phyloP scores from a whole-genome alignment of 1,284 basidiomycete species.

The Cutaneotrichosporon sp. region DNA sequence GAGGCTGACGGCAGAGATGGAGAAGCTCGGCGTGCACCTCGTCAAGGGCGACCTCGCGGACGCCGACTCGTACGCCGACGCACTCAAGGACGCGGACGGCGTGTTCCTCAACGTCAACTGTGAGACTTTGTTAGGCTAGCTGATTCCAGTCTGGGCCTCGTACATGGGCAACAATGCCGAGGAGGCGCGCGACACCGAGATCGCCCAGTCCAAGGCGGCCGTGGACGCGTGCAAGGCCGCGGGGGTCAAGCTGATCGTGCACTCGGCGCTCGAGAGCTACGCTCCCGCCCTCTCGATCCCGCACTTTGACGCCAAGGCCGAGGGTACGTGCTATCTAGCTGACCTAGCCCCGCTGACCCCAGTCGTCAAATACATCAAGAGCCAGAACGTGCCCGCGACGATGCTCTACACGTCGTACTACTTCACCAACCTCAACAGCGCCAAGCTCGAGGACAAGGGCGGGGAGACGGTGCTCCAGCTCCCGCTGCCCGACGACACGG shows the following conservation, averaged over 20 bases:
- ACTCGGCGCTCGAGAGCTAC: slow-evolving; percentile 31
- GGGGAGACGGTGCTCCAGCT: slow-evolving; percentile 20
- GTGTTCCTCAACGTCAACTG: slow-evolving; percentile 35
- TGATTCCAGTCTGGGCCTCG: slow-evolving; percentile 22
- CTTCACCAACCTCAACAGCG: slow-evolving; percentile 17
- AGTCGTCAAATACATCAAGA: slow-evolving; percentile 35
- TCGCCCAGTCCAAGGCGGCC: slow-evolving; percentile 17
- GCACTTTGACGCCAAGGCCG: slow-evolving; percentile 40
- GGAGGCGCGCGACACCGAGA: slow-evolving; percentile 23
- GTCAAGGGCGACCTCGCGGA: slow-evolving; percentile 28
- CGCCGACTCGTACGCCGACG: slow-evolving; percentile 23
- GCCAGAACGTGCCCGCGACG: slow-evolving; percentile 25
- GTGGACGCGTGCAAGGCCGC: slow-evolving; percentile 17
- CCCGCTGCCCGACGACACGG: slow-evolving; percentile 34
- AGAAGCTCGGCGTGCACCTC: slow-evolving; percentile 25
- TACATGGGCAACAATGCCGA: slow-evolving; percentile 22
- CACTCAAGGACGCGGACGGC: slow-evolving; percentile 29
- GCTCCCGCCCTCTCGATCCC: slow-evolving; percentile 17
- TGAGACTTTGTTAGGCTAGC: slow-evolving; percentile 11
- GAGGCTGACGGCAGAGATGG: slow-evolving; percentile 18
- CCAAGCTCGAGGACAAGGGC: slow-evolving; percentile 12
- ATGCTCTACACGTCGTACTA: slow-evolving; percentile 26
- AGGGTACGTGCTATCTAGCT: slow-evolving; percentile 21
- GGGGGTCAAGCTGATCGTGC: slow-evolving; percentile 22
- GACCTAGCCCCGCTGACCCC: neutral